Evolutionary conservation across 371 early-diverging fungal species (phyloP), one percentile per base, ranked within the genome.

Genomic region (Mortierella sp.): DNA sequence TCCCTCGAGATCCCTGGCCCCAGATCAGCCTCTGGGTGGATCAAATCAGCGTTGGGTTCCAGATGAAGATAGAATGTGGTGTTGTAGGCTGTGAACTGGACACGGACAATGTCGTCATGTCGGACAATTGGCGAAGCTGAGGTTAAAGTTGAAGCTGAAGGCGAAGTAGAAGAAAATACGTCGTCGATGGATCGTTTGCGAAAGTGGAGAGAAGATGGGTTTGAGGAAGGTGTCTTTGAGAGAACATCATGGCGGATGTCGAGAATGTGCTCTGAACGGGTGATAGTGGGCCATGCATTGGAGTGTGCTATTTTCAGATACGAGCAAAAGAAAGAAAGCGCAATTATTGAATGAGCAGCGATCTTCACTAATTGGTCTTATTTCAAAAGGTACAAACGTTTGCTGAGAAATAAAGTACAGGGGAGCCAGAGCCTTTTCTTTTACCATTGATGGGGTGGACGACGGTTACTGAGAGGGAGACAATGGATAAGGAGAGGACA

Each of bases 81-180:
- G 82, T 96, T 95, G 86, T 87, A 94, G 8, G 95, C 95, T 11
- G 77, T 70, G 52, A 95, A 85, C 19, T 87, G 76, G 8, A 95
- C 55, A 40, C 93, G 91, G 66, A 94, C 75, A 16, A 89, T 89
- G 70, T 93, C 95, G 71, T 93, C 91, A 58, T 87, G 68, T 16
- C 40, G 50, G 44, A 77, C 45, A 3, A 69, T 43, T 19, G 31
- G 4, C 31, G 31, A 13, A 13, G 61, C 10, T 34, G 44, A 2
- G 16, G 7, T 14, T 52, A 22, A n/a, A 37, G 29, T 40, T 52
- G 69, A 37, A 68, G 39, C 24, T 68, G 50, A 40, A 19, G 19
- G n/a, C n/a, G n/a, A 16, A 2, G 58, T 8, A 58, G 61, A 29
- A 34, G 61, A 22, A 22, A 58, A 58, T 19, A 34, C 37, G 61